Conservation (phyloP, 768 basidiomycete species). For the Russula griseocarnosa region DNA sequence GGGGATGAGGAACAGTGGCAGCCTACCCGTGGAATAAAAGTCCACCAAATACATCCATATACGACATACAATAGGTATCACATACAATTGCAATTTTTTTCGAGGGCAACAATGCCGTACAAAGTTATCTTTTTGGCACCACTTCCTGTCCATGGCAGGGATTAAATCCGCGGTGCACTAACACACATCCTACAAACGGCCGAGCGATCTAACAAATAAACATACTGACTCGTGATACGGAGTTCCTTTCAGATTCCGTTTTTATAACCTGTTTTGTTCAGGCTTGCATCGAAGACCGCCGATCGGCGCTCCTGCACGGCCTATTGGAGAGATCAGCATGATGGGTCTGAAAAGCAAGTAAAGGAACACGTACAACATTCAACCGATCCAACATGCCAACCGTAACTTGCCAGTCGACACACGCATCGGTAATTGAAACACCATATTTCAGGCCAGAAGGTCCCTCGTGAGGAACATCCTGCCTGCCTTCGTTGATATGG, state of each 20-base stretch:
- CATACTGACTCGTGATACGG: background rate
- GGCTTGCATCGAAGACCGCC: constrained; percentile 4
- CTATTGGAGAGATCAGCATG: background rate
- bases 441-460: constrained; percentile 68
- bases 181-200: background rate
- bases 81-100: background rate
- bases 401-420: constrained; percentile 82
- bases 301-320: constrained; percentile 22
- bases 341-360: background rate
- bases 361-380: constrained; percentile 43
- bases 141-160: background rate
- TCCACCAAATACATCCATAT: background rate
- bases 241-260: constrained; percentile 1
- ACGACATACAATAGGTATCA: background rate
- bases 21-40: background rate
- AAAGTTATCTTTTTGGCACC: background rate
- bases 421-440: constrained; percentile 89
- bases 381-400: constrained; percentile 68
- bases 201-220: background rate
- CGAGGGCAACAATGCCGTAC: background rate
- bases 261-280: background rate
- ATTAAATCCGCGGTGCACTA: background rate
- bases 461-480: constrained; percentile 76
- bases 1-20: background rate
- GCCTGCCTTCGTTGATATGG: constrained; percentile 85